Base-by-base conservation (phyloP, 257 asterid species). In the Ocimum tenuiflorum region DNA sequence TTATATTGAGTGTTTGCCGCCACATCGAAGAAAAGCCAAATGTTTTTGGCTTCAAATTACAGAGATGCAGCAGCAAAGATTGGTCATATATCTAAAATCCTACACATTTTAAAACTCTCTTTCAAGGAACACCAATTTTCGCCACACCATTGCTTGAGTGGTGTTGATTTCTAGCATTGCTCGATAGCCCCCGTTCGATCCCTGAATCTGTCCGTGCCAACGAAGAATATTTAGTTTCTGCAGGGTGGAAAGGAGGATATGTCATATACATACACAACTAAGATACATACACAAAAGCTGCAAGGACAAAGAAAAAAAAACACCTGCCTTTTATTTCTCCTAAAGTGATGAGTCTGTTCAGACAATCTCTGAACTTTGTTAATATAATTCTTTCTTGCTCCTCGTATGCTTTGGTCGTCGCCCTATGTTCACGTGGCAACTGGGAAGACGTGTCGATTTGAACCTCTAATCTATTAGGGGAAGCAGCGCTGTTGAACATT, bases 331-430 rank as follows among this genome's bases (percentile, higher is more conserved):
- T 83, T 67, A 89, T 75, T 74, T 89, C 84, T 76, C 97, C 97
- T 58, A 82, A 78, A 31, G 91, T 83, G 74, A 88, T 78, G 57
- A 91, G 97, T 60, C 84, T 80, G 74, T 86, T 82, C n/a, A 91
- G 97, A 79, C 96, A 90, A 66, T 90, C 96, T 58, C 92, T 86
- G 56, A 90, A 88, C 81, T 80, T 81, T 10, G 88, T 81, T 86
- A 91, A 76, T 47, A 86, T 79, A 39, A 91, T 83, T 79, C 91
- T 88, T 77, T 91, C 97, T 77, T 91, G 97, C 63, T 86, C 97
- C 47, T 77, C 85, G 41, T 80, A 87, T 10, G 78, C 74, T 75
- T 82, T 92, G 8, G 82, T 60, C 66, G 82, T 60, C 66, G 48
- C 56, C 68, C 80, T 81, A 67, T 79, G 83, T 59, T 83, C 85